Evolutionary conservation across 2,329 filamentous ascomycete species (phyloP).

Genomic region (Lachnellula occidentalis): DNA sequence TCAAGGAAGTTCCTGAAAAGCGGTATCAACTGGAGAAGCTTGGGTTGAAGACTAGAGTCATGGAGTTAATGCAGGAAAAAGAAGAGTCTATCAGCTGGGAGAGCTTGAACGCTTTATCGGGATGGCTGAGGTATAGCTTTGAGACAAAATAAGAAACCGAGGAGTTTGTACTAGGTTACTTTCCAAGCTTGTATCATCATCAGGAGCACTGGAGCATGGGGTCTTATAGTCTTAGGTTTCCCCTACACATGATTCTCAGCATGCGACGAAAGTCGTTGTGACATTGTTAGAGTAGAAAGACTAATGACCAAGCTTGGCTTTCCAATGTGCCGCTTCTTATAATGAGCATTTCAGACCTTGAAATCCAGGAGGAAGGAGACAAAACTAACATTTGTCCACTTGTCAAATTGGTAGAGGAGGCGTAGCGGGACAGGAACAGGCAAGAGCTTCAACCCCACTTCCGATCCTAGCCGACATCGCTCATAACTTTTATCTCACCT

Average conservation of each 20-base stretch:
- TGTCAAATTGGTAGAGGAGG: too few relatives aligned
- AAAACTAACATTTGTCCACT: too few relatives aligned
- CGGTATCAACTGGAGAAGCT: conserved; percentile 59
- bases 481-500: conserved; percentile 1
- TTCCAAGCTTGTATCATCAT: conserved; percentile 20
- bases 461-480: conserved; percentile 12
- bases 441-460: conserved; percentile 10
- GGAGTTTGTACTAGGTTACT: neutral
- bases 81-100: conserved; percentile 70
- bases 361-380: too few relatives aligned
- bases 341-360: too few relatives aligned
- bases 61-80: conserved; percentile 67
- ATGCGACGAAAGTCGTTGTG: too few relatives aligned
- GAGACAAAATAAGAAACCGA: conserved; percentile 34
- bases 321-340: too few relatives aligned
- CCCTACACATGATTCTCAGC: neutral
- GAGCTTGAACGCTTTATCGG: conserved; percentile 66
- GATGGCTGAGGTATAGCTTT: conserved; percentile 69
- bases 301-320: too few relatives aligned
- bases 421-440: too few relatives aligned
- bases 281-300: too few relatives aligned
- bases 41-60: conserved; percentile 62
- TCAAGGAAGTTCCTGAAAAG: conserved; percentile 67
- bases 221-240: neutral
- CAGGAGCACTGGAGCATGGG: neutral